Conservation (phyloP, 768 basidiomycete species). For the Kwoniella bestiolae region DNA sequence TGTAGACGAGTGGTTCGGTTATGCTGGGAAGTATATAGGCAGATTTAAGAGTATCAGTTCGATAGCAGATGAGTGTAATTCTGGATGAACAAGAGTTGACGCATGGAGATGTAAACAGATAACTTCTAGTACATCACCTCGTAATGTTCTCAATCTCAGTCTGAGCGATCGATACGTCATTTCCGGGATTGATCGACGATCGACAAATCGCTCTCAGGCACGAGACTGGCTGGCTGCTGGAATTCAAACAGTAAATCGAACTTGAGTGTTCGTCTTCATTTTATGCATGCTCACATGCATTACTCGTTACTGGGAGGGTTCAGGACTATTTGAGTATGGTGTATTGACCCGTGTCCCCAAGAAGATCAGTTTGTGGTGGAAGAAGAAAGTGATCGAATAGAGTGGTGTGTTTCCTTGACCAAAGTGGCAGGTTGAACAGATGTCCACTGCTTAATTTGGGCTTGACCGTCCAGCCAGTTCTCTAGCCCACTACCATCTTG, state of each 20-base stretch:
- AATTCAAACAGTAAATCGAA: no score
- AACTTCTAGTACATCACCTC: background rate
- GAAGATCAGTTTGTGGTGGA: no score
- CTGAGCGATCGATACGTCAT: constrained; percentile 7
- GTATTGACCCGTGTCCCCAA: no score
- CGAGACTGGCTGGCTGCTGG: background rate
- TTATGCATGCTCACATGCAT: no score
- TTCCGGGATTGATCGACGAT: background rate
- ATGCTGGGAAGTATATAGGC: no score
- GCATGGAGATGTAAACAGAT: background rate
- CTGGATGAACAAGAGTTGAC: background rate
- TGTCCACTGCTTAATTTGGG: background rate
- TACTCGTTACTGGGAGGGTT: no score
- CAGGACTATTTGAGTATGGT: no score
- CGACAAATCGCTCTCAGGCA: background rate
- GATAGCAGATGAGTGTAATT: no score
- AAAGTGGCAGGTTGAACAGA: background rate
- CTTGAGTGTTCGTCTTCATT: no score
- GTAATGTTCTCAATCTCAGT: background rate
- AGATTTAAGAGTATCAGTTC: no score
- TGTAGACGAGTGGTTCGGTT: no score
- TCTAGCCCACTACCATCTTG: background rate
- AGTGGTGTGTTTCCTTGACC: background rate
- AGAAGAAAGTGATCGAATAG: no score
- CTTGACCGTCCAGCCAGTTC: background rate